These are phyloP conservation scores for Sporothrix luriei DNA, from an alignment of 2,329 filamentous ascomycete species.

Conservation along the genomic window DNA sequence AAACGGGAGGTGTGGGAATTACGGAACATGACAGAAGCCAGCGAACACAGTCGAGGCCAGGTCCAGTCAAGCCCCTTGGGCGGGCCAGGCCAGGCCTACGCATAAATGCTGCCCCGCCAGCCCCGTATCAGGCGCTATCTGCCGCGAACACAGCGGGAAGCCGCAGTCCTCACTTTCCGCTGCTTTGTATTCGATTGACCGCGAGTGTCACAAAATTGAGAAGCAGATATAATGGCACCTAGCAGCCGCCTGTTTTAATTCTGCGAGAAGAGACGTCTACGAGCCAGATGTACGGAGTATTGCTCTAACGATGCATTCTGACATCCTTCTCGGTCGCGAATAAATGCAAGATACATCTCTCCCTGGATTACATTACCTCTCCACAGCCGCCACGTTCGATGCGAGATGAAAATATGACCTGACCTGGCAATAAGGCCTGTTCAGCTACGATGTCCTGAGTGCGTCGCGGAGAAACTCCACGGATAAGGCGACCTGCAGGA, in stretches of 20 bases:
- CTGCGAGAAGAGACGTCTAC: neutral
- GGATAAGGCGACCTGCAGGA: neutral
- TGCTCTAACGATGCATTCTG: neutral
- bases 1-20: neutral
- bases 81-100: neutral
- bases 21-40: constrained; percentile 1
- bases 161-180: neutral
- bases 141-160: constrained; percentile 21
- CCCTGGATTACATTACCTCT: constrained; percentile 12
- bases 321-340: constrained; percentile 6
- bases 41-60: neutral
- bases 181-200: neutral
- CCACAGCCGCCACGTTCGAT: constrained; percentile 6
- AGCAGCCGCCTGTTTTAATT: neutral
- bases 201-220: neutral
- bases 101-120: constrained; percentile 27
- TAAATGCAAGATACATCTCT: neutral
- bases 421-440: neutral
- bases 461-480: neutral
- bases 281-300: neutral
- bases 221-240: neutral
- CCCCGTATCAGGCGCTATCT: constrained; percentile 18
- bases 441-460: neutral
- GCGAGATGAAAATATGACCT: constrained; percentile 13
- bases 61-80: neutral